phyloP scores from a whole-genome alignment of 306 rosid genomes.

The Notholithocarpus densiflorus region DNA sequence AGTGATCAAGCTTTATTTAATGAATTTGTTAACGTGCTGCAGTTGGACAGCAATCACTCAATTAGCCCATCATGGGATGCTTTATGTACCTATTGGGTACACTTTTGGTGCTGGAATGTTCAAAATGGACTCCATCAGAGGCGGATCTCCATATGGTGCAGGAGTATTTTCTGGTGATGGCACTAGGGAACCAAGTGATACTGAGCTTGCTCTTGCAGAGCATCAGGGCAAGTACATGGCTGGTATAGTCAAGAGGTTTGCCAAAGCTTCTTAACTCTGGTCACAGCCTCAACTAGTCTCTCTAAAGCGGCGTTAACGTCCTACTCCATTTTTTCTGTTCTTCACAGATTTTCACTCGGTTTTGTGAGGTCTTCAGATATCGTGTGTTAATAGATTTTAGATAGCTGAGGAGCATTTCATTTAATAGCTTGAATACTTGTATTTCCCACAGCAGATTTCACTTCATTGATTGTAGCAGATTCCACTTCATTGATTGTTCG shows the following conservation, averaged over 20 bases:
- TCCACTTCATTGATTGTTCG: slow-evolving; percentile 5
- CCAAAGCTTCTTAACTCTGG: slow-evolving; percentile 15
- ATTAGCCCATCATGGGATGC: slow-evolving; percentile 82
- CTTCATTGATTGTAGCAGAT: slow-evolving; percentile 8
- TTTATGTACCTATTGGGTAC: slow-evolving; percentile 76
- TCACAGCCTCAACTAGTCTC: neutral
- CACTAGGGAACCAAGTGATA: slow-evolving; percentile 53
- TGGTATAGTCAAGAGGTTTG: slow-evolving; percentile 45
- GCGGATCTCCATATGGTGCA: slow-evolving; percentile 83
- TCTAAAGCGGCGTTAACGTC: neutral
- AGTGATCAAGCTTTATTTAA: slow-evolving; percentile 10
- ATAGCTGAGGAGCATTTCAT: neutral
- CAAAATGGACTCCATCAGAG: slow-evolving; percentile 58
- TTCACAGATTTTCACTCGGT: neutral
- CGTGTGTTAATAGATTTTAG: slow-evolving; percentile 20
- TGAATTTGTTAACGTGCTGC: slow-evolving; percentile 22
- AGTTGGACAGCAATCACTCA: slow-evolving; percentile 85
- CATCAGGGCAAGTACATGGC: slow-evolving; percentile 87
- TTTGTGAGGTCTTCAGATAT: slow-evolving; percentile 19
- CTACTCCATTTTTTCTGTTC: neutral
- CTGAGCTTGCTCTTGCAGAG: slow-evolving; percentile 62
- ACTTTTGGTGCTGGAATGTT: slow-evolving; percentile 70
- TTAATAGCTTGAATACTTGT: neutral
- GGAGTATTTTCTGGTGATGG: slow-evolving; percentile 71
- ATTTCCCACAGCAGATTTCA: neutral